phyloP scores from a whole-genome alignment of 2,329 filamentous ascomycete species.

The Cadophora sp. region DNA sequence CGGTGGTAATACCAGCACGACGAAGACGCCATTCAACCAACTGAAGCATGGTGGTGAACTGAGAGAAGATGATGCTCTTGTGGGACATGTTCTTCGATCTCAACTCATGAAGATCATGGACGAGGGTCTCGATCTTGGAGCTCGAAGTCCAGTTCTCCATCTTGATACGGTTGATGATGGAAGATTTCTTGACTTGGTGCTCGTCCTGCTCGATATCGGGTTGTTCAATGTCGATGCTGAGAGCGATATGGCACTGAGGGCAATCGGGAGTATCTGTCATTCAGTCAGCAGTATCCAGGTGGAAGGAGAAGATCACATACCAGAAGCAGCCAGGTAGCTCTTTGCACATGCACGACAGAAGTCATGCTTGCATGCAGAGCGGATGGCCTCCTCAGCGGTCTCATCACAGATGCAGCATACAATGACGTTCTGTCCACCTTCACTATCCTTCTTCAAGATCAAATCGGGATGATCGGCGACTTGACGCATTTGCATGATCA shows the following conservation, averaged over 20 bases:
- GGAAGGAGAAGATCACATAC: conserved; percentile 52
- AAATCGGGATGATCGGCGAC: conserved; percentile 96
- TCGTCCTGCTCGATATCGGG: conserved; percentile 95
- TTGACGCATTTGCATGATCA: conserved; percentile 99
- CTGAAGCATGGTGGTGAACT: conserved; percentile 97
- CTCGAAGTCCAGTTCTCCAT: conserved; percentile 99
- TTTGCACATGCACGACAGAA: conserved; percentile 85
- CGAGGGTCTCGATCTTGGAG: conserved; percentile 95
- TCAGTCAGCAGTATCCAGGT: conserved; percentile 23
- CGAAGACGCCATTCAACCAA: conserved; percentile 96
- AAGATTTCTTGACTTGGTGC: conserved; percentile 86
- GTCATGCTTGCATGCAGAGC: conserved; percentile 90
- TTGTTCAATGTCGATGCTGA: conserved; percentile 93
- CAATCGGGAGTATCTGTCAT: conserved; percentile 69
- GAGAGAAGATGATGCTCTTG: conserved; percentile 97
- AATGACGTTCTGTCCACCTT: conserved; percentile 87
- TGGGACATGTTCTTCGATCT: conserved; percentile 91
- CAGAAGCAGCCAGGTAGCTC: conserved; percentile 80
- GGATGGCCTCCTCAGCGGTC: conserved; percentile 91
- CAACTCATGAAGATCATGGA: conserved; percentile 91
- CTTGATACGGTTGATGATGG: conserved; percentile 97
- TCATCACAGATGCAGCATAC: conserved; percentile 97
- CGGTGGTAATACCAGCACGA: conserved; percentile 95
- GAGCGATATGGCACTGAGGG: conserved; percentile 87
- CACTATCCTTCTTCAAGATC: conserved; percentile 84